Evolutionary conservation across 1,139 yeast genomes (phyloP).

Genomic region (Starmera stellimalicola): DNA sequence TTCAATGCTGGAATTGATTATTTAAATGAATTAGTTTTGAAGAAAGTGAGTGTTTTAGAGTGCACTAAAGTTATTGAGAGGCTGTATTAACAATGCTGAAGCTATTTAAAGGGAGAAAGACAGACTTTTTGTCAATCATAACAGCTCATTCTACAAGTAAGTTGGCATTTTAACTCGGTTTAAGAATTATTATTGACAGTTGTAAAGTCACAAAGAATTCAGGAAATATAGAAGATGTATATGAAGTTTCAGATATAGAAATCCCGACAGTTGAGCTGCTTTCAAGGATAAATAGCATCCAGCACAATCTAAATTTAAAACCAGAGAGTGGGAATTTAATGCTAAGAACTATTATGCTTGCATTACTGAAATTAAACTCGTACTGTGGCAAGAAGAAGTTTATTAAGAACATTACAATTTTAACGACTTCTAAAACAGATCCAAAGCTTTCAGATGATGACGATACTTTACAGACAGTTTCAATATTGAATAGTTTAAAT

Average conservation of each 20-base stretch:
- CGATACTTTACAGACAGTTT: slow-evolving; percentile 4
- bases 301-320: too few species aligned
- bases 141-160: slow-evolving; percentile 27
- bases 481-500: background rate
- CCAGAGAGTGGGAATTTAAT: slow-evolving; percentile 12
- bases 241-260: too few species aligned
- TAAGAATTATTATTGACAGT: too few species aligned
- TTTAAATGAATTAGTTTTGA: background rate
- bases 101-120: slow-evolving; percentile 39
- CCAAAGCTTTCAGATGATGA: slow-evolving; percentile 8
- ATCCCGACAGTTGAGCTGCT: too few species aligned
- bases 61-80: slow-evolving; percentile 25
- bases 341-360: slow-evolving; percentile 10
- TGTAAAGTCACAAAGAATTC: too few species aligned
- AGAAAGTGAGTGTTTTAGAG: background rate
- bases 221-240: too few species aligned
- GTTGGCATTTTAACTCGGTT: too few species aligned
- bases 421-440: slow-evolving; percentile 12
- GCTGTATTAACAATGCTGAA: too few species aligned
- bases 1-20: background rate
- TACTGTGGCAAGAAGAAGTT: slow-evolving; percentile 17
- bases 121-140: slow-evolving; percentile 44
- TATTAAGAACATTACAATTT: slow-evolving; percentile 15
- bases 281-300: too few species aligned
- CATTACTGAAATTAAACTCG: slow-evolving; percentile 10